Conservation (phyloP, 1,139 yeast species). For the Sugiyamaella sp. region DNA sequence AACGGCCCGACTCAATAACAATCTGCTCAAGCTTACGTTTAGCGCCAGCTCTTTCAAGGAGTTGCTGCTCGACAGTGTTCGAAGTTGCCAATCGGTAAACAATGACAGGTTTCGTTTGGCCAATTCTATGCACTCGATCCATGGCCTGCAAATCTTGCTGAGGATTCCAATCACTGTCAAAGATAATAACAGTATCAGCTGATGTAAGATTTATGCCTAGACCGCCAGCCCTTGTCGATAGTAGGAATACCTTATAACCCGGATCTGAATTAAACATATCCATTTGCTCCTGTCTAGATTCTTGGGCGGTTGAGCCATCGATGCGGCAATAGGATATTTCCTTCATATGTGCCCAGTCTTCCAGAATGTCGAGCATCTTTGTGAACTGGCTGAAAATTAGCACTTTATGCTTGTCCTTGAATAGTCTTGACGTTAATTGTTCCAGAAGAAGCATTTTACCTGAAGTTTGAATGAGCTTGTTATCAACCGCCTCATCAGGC, state of each 20-base stretch:
- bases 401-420: conserved; percentile 58
- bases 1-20: conserved; percentile 83
- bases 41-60: conserved; percentile 73
- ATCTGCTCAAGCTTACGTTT: conserved; percentile 79
- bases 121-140: conserved; percentile 93
- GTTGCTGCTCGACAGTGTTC: conserved; percentile 80
- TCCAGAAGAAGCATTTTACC: conserved; percentile 73
- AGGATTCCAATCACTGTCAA: conserved; percentile 97
- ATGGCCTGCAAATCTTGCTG: conserved; percentile 96
- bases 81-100: conserved; percentile 75
- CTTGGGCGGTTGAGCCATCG: conserved; percentile 74
- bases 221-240: conserved; percentile 95
- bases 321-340: conserved; percentile 59
- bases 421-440: conserved; percentile 57
- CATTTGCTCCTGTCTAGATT: conserved; percentile 66
- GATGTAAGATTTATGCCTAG: conserved; percentile 83
- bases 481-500: conserved; percentile 44
- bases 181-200: conserved; percentile 87
- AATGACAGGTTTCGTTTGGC: conserved; percentile 82
- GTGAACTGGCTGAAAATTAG: conserved; percentile 89
- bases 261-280: conserved; percentile 50
- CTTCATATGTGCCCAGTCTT: conserved; percentile 62
- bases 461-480: conserved; percentile 54
- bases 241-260: conserved; percentile 56
- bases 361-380: conserved; percentile 69